Base-by-base conservation (phyloP, 192 early-diverging fungal genomes). In the Spinellus fusiger region DNA sequence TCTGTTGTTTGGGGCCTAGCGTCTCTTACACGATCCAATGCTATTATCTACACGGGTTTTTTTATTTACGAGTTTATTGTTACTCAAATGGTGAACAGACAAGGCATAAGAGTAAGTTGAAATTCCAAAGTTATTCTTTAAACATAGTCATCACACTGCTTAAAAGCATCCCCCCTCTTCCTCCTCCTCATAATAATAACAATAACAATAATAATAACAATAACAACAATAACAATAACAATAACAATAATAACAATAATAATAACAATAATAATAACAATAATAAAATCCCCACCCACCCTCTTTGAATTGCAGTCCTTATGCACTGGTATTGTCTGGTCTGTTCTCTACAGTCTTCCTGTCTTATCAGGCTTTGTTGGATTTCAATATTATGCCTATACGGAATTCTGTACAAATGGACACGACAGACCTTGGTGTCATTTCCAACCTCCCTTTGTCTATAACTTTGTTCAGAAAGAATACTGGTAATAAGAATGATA, bases 381-480 rank as follows among this genome's bases (percentile, higher is more conserved):
- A 16, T 89, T 91, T 50, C 86, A 93, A 54, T 61, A 56, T 7
- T 85, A 81, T 50, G 86, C 82, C 0, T 85, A 85, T 65, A 55
- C 48, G 26, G 49, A 71, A 9, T 90, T 86, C 60, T 96, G 94
- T 71, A 54, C 63, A 33, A 53, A 44, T 5, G 38, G 34, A 12
- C 27, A 47, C 4, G 44, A 54, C 20, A 62, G 89, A 7, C 80
- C 83, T 3, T 94, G 92, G 89, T 97, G 94, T 75, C 49, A 62
- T 27, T 26, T 52, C 1, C 54, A 23, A 0, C 31, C 82, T 5
- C 91, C 94, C 0, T 57, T 86, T 1, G 56, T 93, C 5, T 96
- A 96, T 61, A 77, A 78, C 1, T 93, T 84, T 81, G 90, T 96
- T 10, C 94, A 96, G 72, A 70, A 67, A 44, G 77, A 83, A 48